phyloP scores from a whole-genome alignment of 768 basidiomycete genomes.

The Boletus sensibilis region DNA sequence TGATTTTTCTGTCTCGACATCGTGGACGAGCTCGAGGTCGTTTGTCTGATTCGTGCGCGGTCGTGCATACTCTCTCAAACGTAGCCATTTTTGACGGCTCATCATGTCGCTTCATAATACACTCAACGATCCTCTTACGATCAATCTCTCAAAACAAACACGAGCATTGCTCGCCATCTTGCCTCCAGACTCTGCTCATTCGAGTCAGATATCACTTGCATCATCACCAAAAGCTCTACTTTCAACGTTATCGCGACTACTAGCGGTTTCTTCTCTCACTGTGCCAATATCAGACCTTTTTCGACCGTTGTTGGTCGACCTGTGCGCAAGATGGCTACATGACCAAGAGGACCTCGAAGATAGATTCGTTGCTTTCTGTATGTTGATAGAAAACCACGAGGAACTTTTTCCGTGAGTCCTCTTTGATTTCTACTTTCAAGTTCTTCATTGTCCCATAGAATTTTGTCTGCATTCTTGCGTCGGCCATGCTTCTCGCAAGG shows the following conservation, averaged over 20 bases:
- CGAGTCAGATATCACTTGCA: slow-evolving; percentile 37
- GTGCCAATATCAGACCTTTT: slow-evolving; percentile 60
- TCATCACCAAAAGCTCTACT: slow-evolving; percentile 46
- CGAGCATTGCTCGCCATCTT: slow-evolving; percentile 44
- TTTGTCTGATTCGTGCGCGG: background rate
- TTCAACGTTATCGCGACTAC: slow-evolving; percentile 53
- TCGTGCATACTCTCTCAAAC: background rate
- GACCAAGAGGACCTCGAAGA: slow-evolving; percentile 46
- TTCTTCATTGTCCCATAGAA: slow-evolving; percentile 36
- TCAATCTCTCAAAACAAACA: slow-evolving; percentile 58
- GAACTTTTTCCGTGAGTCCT: slow-evolving; percentile 68
- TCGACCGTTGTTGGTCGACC: slow-evolving; percentile 74
- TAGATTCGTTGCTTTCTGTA: slow-evolving; percentile 57
- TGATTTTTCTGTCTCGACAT: slow-evolving; percentile 6
- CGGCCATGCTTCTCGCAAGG: slow-evolving; percentile 46
- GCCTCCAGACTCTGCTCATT: slow-evolving; percentile 42
- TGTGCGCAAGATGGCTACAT: slow-evolving; percentile 83
- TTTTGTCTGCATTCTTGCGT: slow-evolving; percentile 52
- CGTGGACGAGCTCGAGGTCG: background rate
- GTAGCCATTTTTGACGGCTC: background rate
- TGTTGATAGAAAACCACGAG: slow-evolving; percentile 64
- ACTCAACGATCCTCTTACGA: slow-evolving; percentile 54
- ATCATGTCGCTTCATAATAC: slow-evolving; percentile 9
- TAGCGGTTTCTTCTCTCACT: slow-evolving; percentile 64
- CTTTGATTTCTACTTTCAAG: slow-evolving; percentile 1